phyloP scores from a whole-genome alignment of 805 yeast genomes.

The Jamesozyma rosinii region DNA sequence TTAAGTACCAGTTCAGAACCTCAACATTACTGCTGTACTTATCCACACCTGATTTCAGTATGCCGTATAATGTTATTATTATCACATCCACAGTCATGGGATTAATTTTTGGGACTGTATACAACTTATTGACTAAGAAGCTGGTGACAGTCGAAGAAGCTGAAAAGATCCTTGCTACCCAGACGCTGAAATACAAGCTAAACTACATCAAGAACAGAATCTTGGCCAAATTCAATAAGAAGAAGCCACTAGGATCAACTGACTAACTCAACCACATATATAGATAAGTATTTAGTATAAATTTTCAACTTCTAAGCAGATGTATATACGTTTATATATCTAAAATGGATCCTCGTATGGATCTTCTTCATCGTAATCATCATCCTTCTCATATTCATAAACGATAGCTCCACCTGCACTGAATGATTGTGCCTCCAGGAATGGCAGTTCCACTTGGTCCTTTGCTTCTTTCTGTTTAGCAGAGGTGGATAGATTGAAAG shows the following conservation, averaged over 20 bases:
- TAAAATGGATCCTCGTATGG: conserved; percentile 94
- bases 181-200: conserved; percentile 18
- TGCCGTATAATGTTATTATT: conserved; percentile 97
- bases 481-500: conserved; percentile 75
- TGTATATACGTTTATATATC: conserved; percentile 4
- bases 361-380: conserved; percentile 96
- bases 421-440: conserved; percentile 73
- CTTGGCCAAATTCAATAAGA: conserved; percentile 3
- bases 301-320: background rate
- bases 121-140: conserved; percentile 65
- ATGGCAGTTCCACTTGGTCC: conserved; percentile 87
- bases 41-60: conserved; percentile 96
- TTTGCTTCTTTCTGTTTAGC: conserved; percentile 66
- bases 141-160: conserved; percentile 69
- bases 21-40: conserved; percentile 77
- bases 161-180: conserved; percentile 26
- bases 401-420: conserved; percentile 85
- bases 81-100: conserved; percentile 91
- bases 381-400: conserved; percentile 91
- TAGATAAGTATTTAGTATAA: background rate
- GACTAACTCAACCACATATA: background rate
- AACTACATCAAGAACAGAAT: conserved; percentile 9
- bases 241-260: background rate
- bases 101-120: conserved; percentile 77
- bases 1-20: conserved; percentile 54